Evolutionary conservation across 768 basidiomycete genomes (phyloP), one percentile per base, ranked within the genome.

Genomic region (Hygrocybe coccinea): DNA sequence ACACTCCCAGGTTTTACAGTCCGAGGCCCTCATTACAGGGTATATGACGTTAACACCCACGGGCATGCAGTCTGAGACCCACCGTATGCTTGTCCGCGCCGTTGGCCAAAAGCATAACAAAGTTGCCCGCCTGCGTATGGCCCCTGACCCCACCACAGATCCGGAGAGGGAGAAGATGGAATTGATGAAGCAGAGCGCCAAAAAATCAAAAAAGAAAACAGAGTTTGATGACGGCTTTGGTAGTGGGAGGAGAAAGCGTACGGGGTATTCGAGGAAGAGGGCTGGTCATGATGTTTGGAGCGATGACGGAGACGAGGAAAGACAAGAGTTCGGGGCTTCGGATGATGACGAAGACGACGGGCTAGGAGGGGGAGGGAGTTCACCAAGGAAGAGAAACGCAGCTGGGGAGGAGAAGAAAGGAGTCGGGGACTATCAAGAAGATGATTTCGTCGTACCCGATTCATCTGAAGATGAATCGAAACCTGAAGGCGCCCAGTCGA

Each of bases 11-110:
- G 85, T 95, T 15, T 78, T 91, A n/a, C 92, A 95, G 69, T 80
- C 89, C 22, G 91, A 94, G 66, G 86, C 89, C 2, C 74, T 87
- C 56, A 77, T 94, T 55, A 88, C 89, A 2, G 92, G 92, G 38
- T 83, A 85, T 63, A 86, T 95, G 82, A 79, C 83, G 39, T 75
- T 95, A 56, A 85, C 87, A 2, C 93, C 93, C 2, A 89, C 90
- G 3, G 87, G 89, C 56, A 92, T 94, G 87, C 87, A 92, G 66
- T 89, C 87, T 4, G 87, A 89, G 69, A 90, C 90, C 12, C 92
- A 95, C 69, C 83, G 88, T 50, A 87, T 91, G 82, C 78, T 95
- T 37, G 93, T 92, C 6, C 84, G 86, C 36, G 85, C 89, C 37
- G 89, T 93, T 7, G 88, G 87, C 33, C 88, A 92, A 65, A 87